Evolutionary conservation across 2,329 filamentous ascomycete species (phyloP), one percentile per base, ranked within the genome.

Genomic region (Colletotrichum nymphaeae): DNA sequence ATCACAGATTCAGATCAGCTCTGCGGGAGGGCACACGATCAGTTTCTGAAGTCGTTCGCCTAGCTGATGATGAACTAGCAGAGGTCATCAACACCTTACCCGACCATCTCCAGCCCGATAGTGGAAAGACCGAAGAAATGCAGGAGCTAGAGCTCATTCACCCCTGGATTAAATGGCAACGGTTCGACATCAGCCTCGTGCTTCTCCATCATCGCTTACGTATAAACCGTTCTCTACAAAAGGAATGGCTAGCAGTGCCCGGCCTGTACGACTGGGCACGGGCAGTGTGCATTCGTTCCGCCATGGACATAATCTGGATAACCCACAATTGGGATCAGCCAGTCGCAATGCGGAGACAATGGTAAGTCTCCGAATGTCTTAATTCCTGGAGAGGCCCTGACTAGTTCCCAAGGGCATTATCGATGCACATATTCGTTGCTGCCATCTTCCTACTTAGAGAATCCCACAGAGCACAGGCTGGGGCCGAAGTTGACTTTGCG

Each of bases 21-120:
- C 22, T 74, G n/a, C 30, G 60, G 19, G 32, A 65, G 8, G 66
- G 49, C 7, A 24, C 19, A 4, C 57, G 35, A 2, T n/a, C 53
- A 19, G 35, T 71, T 19, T 35, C 60, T 9, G 63, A 69, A 4
- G 24, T 72, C 2, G 69, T 74, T 28, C 63, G 66, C 9, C n/a
- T 65, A 14, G 69, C 73, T 5, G 73, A 74, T 24, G 73, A 63
- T 5, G 69, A 58, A n/a, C 28, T 74, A 2, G 70, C 66, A 8
- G 64, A 73, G 26, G 71, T 75, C n/a, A 75, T 75, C 28, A 65
- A 74, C n/a, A 74, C 73, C 7, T 49, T 75, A 8, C 73, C 73
- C 24, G 57, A 58, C 11, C 66, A 75, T 32, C 59, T 75, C 4
- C 70, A 75, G 12, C 73, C 70, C 3, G 71, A 75, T 26, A 46